Evolutionary conservation across 225 moss, liverwort and hornwort species (phyloP), one percentile per base, ranked within the genome.

Genomic region (Ulota crispa): DNA sequence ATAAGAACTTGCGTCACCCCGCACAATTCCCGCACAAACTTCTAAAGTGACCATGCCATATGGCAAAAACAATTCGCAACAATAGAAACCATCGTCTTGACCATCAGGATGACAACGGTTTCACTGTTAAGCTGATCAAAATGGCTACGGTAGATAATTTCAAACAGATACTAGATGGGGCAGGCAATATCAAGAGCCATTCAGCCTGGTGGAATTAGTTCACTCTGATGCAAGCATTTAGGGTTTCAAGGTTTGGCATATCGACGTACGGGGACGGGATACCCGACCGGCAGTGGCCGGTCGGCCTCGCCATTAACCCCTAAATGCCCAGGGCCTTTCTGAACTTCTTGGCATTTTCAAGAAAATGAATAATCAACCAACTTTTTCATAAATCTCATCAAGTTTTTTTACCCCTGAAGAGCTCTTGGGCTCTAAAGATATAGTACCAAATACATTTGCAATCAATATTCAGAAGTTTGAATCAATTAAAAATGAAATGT

Each of bases 31-130:
- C 36, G 31, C 1, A 27, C 73, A 62, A n/a, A 27, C 59, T 50
- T 59, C 19, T 66, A 60, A n/a, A 67, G 19, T 60, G 78, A 21
- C 27, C 45, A 55, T 39, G 80, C 76, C 85, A 85, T 57, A 7
- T 1, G 45, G 43, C 43, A 45, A 21, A 42, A 32, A 24, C 19
- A 14, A 70, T 61, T 69, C 12, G n/a, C 70, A 30, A 39, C 24
- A 6, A 26, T 5, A 41, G 8, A 27, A 11, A 61, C 50, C 34
- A 12, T 18, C 5, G 65, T 11, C 21, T 53, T 62, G 18, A 53
- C 21, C 53, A 70, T 55, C 72, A 78, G 32, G 26, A 65, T 27
- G 9, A 32, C 57, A 23, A 50, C 68, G 41, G 52, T 31, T 69
- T 41, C 42, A 60, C 80, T 18, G n/a, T 23, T 13, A 42, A 69